Base-by-base conservation (phyloP, 2,329 filamentous ascomycete genomes). In the Neofusicoccum parvum region DNA sequence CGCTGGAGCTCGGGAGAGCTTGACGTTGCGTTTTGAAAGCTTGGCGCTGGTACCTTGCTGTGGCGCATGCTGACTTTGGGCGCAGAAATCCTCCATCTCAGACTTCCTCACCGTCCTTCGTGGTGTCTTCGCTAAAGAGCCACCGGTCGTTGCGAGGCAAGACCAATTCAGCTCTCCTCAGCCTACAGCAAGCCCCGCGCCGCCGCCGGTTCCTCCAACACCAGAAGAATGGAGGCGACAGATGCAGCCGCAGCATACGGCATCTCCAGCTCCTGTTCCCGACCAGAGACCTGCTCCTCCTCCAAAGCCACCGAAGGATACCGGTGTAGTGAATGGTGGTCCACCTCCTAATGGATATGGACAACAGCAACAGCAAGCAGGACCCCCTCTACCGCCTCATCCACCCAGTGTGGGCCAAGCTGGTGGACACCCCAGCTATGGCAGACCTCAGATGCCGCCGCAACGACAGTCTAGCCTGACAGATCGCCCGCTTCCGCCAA, bases 121-220 rank as follows among this genome's bases (percentile, higher is more conserved):
- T 70, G 92, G 95, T 63, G 84, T 98, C 23, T 99, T 99, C 75
- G 90, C 93, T 43, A 96, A 96, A 79, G 95, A 99, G 73, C 95
- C 95, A 9, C 95, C 95, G 0, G 92, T 98, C 3, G 88, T 95
- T 67, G 88, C 93, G 39, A 89, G 88, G 72, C 81, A 83, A 70
- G 72, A 73, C 36, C 72, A 70, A 49, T 72, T 73, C 43, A 72
- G 75, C 65, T 68, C 71, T 67, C 71, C 58, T 27, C 45, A 56
- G 67, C 23, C 70, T 68, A 50, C 75, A 71, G 66, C 74, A 78
- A 68, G 78, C 12, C 72, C 75, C 10, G 70, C 58, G 17, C 76
- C 76, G 36, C 90, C 90, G 37, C 88, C 89, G 12, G 78, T 90
- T n/a, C 91, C 91, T 66, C 90, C 91, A 63, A 81, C 90, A 17